Evolutionary conservation across 345 rosid genomes (phyloP).

Genomic region (Rhodomyrtus tomentosa): DNA sequence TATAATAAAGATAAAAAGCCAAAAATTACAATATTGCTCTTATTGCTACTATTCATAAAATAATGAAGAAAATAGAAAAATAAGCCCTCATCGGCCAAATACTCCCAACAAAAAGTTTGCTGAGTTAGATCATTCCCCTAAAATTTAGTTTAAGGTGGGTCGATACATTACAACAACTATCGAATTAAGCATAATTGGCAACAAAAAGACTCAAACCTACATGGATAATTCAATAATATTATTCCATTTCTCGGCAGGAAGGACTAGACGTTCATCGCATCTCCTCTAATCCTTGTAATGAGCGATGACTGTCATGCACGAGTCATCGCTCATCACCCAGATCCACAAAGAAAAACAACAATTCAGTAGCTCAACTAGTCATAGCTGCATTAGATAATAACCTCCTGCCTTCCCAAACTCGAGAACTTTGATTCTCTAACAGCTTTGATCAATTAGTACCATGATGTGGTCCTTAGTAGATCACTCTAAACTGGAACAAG

Average conservation of each 20-base stretch:
- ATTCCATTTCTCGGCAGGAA: background rate
- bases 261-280: background rate
- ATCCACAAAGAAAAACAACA: background rate
- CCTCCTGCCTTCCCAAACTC: background rate
- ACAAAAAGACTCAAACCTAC: background rate
- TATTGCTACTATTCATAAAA: too few relatives aligned
- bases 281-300: background rate
- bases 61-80: too few relatives aligned
- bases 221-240: too few relatives aligned
- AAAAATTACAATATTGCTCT: too few relatives aligned
- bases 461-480: background rate
- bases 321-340: background rate
- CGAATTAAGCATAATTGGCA: background rate
- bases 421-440: background rate
- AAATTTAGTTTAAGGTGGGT: background rate
- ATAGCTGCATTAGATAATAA: background rate
- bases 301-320: too few relatives aligned
- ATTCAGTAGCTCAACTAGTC: background rate
- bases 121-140: background rate
- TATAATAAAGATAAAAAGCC: too few relatives aligned
- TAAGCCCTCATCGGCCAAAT: too few relatives aligned
- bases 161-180: background rate
- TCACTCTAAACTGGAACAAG: background rate
- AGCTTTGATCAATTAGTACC: background rate
- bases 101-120: background rate